Evolutionary conservation across 1,284 basidiomycete genomes (phyloP), one percentile per base, ranked within the genome.

Genomic region (Microbotryum intermedium): DNA sequence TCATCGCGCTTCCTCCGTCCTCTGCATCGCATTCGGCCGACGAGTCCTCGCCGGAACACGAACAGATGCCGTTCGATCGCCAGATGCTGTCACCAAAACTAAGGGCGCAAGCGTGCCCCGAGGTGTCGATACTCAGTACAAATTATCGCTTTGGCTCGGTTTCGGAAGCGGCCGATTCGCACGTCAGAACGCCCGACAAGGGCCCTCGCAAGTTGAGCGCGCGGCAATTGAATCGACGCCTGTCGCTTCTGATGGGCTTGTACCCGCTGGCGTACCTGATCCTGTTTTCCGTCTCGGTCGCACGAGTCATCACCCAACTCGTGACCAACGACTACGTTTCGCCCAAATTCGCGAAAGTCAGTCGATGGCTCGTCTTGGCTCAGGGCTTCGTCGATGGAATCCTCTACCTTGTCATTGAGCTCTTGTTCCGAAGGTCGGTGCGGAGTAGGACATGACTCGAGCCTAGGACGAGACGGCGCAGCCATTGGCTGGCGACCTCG

Each of bases 211-310:
- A 42, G 1, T 48, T 64, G 5, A 50, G 57, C 10, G 56, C 63
- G 4, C 54, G 60, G 7, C 63, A 65, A 43, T 7, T 65, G 26
- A 62, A 62, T 30, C 53, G 57, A 25, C 57, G 63, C 8, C 50
- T 65, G 6, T 59, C 60, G 10, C 26, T 62, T 18, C 55, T 65
- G 28, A 59, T 62, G 57, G 34, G 49, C 43, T 23, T 57, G 9
- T 65, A 61, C 39, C 63, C 63, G 8, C n/a, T 57, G n/a, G 60
- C 60, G 6, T 65, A 65, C 49, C 28, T 29, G 16, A 10, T 54
- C 42, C 57, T 65, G 29, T 58, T 65, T 49, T 55, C 59, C 21
- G 57, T 65, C 23, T 57, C 63, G 8, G 20, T 65, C n/a, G 63
- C 57, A 2, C 47, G 63, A 5, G 30, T 65, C 5, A 65, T 65